Evolutionary conservation across 176 grass and related monocot species (phyloP).

Genomic region (Ensete ventricosum): DNA sequence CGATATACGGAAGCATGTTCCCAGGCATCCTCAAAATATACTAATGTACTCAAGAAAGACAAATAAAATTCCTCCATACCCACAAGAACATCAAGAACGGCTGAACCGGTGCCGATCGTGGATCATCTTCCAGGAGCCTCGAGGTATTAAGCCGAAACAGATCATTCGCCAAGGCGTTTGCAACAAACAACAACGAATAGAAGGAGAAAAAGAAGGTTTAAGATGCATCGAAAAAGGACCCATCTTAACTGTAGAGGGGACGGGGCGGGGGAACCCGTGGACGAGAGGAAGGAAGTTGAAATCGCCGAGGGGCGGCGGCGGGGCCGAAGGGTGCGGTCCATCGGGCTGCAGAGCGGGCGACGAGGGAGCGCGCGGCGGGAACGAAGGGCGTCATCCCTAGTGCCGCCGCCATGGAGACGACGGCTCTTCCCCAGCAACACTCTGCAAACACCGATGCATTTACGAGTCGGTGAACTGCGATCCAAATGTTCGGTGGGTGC

Average conservation of each 20-base stretch:
- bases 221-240: background rate
- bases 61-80: background rate
- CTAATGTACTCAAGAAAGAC: background rate
- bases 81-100: background rate
- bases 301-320: background rate
- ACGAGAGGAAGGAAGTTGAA: background rate
- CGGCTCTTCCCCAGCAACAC: background rate
- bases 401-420: background rate
- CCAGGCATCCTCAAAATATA: too few relatives aligned
- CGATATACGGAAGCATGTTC: too few relatives aligned
- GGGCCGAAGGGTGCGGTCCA: background rate
- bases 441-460: background rate
- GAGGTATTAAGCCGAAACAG: background rate
- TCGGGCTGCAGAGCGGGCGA: background rate
- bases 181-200: constrained; percentile 10
- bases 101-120: background rate
- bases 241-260: constrained; percentile 4
- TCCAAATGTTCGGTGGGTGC: too few relatives aligned
- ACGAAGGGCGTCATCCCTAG: background rate
- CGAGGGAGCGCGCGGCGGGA: constrained; percentile 1
- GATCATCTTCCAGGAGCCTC: background rate
- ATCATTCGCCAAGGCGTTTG: background rate
- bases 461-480: too few relatives aligned
- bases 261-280: constrained; percentile 8
- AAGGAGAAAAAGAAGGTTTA: constrained; percentile 3